phyloP scores from a whole-genome alignment of 495 filamentous ascomycete species.

The Cryomyces minteri region DNA sequence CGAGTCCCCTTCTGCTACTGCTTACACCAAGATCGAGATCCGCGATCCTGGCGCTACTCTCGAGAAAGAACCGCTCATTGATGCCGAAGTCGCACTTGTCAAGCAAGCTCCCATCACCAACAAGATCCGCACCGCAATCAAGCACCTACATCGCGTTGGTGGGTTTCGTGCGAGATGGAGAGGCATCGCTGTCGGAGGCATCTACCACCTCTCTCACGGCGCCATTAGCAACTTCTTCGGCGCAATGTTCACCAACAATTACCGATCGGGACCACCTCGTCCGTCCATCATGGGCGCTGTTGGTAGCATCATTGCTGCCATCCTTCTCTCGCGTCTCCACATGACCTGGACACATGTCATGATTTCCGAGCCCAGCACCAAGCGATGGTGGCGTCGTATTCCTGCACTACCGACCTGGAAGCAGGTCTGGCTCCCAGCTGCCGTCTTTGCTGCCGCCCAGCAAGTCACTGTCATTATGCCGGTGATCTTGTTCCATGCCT shows the following conservation, averaged over 20 bases:
- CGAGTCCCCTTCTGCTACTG: constrained; percentile 39
- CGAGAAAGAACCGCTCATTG: constrained; percentile 13
- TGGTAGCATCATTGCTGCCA: constrained; percentile 18
- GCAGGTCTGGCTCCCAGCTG: constrained; percentile 31
- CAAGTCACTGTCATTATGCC: constrained; percentile 14
- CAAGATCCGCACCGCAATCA: constrained; percentile 34
- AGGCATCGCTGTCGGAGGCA: constrained; percentile 16
- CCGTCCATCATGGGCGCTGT: constrained; percentile 21
- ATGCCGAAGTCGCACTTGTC: constrained; percentile 14
- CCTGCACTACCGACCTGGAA: constrained; percentile 25
- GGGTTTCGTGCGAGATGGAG: constrained; percentile 34
- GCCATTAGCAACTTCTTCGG: constrained; percentile 12
- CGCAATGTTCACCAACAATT: constrained; percentile 12
- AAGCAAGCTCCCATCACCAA: constrained; percentile 37
- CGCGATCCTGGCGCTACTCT: constrained; percentile 10
- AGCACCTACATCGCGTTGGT: constrained; percentile 34
- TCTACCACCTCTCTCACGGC: constrained; percentile 16
- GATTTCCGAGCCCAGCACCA: constrained; percentile 34
- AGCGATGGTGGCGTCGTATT: constrained; percentile 33
- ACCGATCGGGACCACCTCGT: constrained; percentile 19
- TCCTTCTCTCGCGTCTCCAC: constrained; percentile 30
- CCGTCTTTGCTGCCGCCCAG: constrained; percentile 25
- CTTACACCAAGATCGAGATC: constrained; percentile 26
- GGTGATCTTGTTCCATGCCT: constrained; percentile 2
- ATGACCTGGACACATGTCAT: constrained; percentile 43